phyloP scores from a whole-genome alignment of 2,329 filamentous ascomycete species.

The Stachybotrys chlorohalonatus region DNA sequence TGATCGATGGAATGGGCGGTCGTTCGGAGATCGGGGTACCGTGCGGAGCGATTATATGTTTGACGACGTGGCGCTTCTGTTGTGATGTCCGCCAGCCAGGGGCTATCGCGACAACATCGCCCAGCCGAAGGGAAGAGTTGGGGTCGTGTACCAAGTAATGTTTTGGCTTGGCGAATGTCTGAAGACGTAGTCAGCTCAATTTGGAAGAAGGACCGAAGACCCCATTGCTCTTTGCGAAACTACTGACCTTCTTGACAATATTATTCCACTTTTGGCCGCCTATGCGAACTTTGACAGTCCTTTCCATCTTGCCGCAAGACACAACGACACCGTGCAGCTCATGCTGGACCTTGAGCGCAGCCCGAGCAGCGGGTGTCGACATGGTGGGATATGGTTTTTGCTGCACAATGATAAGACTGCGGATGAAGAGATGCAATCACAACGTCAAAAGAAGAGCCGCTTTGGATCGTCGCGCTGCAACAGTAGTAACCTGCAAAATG shows the following conservation, averaged over 20 bases:
- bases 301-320: slow-evolving; percentile 67
- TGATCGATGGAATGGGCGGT: slow-evolving; percentile 54
- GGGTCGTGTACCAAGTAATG: slow-evolving; percentile 73
- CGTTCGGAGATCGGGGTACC: slow-evolving; percentile 55
- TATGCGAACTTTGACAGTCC: slow-evolving; percentile 70
- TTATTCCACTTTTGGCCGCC: slow-evolving; percentile 65
- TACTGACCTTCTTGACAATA: slow-evolving; percentile 58
- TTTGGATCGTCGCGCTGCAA: no score
- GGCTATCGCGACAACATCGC: slow-evolving; percentile 66
- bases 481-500: no score
- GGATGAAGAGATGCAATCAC: no score
- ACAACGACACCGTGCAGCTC: slow-evolving; percentile 62
- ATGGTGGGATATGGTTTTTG: not conserved
- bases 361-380: slow-evolving; percentile 22
- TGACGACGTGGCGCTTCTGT: slow-evolving; percentile 64
- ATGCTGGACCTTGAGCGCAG: slow-evolving; percentile 34
- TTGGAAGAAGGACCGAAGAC: not conserved
- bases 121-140: slow-evolving; percentile 59
- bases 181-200: slow-evolving; percentile 17
- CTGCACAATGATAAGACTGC: no score
- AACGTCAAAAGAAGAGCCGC: no score
- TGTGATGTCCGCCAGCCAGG: slow-evolving; percentile 57
- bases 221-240: not conserved
- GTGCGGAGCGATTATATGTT: slow-evolving; percentile 61
- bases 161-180: slow-evolving; percentile 48